These are phyloP conservation scores for Cystobasidium pallidum DNA, from an alignment of 1,284 basidiomycete genomes.

Conservation along the genomic window DNA sequence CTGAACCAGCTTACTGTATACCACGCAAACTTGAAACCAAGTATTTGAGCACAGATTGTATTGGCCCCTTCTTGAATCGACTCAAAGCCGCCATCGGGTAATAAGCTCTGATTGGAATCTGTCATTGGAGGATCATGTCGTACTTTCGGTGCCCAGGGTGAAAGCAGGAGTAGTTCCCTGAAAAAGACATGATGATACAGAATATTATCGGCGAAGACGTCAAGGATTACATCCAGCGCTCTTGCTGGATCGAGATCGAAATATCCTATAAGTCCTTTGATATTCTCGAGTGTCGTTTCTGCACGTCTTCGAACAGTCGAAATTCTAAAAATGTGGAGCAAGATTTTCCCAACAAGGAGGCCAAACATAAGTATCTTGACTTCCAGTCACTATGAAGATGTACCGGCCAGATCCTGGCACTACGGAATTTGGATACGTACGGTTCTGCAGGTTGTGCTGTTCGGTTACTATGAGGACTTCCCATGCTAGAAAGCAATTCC, in stretches of 20 bases:
- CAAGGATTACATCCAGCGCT: slow-evolving; percentile 89
- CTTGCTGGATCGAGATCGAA: slow-evolving; percentile 95
- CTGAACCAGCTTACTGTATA: slow-evolving; percentile 68
- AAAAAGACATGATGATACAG: slow-evolving; percentile 89
- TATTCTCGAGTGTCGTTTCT: slow-evolving; percentile 53
- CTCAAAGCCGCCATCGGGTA: slow-evolving; percentile 46
- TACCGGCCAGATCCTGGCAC: neutral
- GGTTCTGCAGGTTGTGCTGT: slow-evolving; percentile 63
- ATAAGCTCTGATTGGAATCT: slow-evolving; percentile 46
- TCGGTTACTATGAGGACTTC: slow-evolving; percentile 65
- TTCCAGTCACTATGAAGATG: too few relatives aligned
- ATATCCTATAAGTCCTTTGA: slow-evolving; percentile 87
- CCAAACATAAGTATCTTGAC: too few relatives aligned
- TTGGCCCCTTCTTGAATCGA: slow-evolving; percentile 60
- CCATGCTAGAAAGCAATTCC: slow-evolving; percentile 77
- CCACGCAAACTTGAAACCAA: slow-evolving; percentile 93
- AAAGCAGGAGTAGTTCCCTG: slow-evolving; percentile 77
- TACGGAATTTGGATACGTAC: slow-evolving; percentile 46
- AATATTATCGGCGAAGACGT: slow-evolving; percentile 82
- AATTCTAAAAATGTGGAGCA: too few relatives aligned
- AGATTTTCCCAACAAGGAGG: too few relatives aligned
- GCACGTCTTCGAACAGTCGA: slow-evolving; percentile 49
- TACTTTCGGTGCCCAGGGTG: slow-evolving; percentile 68
- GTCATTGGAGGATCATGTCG: slow-evolving; percentile 37
- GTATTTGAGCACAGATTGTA: slow-evolving; percentile 77